Evolutionary conservation across 768 basidiomycete species (phyloP).

Genomic region (Pisolithus orientalis): DNA sequence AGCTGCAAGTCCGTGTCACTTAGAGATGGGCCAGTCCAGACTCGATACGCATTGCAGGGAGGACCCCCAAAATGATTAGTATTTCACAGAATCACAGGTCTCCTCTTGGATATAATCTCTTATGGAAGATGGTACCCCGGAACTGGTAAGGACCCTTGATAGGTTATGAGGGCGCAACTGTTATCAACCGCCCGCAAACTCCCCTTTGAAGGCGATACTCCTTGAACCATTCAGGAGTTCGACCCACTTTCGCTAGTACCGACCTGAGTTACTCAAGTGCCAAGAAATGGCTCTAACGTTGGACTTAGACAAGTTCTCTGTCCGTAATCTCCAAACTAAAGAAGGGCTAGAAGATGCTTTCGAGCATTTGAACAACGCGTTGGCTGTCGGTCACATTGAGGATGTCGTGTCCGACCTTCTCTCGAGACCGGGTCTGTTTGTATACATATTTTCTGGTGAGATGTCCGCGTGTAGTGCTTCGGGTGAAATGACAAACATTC

Average conservation of each 20-base stretch:
- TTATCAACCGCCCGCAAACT: not conserved
- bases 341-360: not conserved
- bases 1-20: no score
- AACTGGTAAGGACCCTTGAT: not conserved
- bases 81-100: no score
- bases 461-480: not conserved
- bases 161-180: not conserved
- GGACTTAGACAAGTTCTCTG: not conserved
- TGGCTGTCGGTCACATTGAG: not conserved
- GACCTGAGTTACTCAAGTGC: not conserved
- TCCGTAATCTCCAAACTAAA: not conserved
- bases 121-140: not conserved
- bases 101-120: not conserved
- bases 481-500: not conserved
- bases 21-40: no score
- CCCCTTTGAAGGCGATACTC: not conserved
- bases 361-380: not conserved
- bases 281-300: not conserved
- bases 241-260: no score
- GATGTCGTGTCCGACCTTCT: conserved; percentile 2
- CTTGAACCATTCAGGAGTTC: not conserved
- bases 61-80: not conserved
- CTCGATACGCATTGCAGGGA: no score
- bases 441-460: conserved; percentile 11
- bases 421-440: conserved; percentile 4